Conservation (phyloP, 148 eudicot species). For the Polygonum maritimum region DNA sequence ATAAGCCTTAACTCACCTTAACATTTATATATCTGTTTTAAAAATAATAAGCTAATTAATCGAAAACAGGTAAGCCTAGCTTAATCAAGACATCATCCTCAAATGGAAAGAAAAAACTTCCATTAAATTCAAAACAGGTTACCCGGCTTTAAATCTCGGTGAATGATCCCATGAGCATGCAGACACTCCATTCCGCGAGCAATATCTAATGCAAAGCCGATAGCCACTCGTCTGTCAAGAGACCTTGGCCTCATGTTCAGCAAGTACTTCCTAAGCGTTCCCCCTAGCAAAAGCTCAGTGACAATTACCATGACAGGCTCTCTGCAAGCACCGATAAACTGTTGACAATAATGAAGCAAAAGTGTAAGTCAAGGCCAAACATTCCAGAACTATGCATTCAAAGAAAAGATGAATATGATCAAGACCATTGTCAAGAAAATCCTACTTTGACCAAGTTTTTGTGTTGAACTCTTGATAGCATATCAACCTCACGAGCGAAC, state of each 20-base stretch:
- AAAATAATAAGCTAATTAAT: not conserved
- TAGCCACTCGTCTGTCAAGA: constrained; percentile 30
- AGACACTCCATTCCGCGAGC: constrained; percentile 42
- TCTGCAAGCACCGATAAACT: constrained; percentile 47
- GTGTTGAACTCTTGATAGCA: constrained; percentile 89
- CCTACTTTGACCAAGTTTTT: constrained; percentile 79
- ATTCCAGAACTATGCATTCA: not conserved
- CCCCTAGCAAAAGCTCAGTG: constrained; percentile 38
- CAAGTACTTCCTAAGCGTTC: constrained; percentile 36
- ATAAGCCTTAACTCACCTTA: not conserved
- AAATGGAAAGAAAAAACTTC: not conserved
- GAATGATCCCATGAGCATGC: constrained; percentile 43
- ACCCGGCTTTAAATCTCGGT: constrained; percentile 49
- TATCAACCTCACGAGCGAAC: constrained; percentile 86
- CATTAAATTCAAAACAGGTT: constrained; percentile 5
- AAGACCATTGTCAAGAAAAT: not conserved
- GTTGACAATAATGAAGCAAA: constrained; percentile 6
- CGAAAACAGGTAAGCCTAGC: not conserved
- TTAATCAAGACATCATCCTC: not conserved
- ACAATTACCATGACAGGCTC: constrained; percentile 45
- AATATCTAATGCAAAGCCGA: constrained; percentile 39
- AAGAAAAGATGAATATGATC: not conserved
- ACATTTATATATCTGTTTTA: not conserved
- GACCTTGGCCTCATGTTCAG: constrained; percentile 28
- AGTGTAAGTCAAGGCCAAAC: not conserved